These are phyloP conservation scores for Cladobotryum mycophilum DNA, from an alignment of 2,329 filamentous ascomycete genomes.

Conservation along the genomic window DNA sequence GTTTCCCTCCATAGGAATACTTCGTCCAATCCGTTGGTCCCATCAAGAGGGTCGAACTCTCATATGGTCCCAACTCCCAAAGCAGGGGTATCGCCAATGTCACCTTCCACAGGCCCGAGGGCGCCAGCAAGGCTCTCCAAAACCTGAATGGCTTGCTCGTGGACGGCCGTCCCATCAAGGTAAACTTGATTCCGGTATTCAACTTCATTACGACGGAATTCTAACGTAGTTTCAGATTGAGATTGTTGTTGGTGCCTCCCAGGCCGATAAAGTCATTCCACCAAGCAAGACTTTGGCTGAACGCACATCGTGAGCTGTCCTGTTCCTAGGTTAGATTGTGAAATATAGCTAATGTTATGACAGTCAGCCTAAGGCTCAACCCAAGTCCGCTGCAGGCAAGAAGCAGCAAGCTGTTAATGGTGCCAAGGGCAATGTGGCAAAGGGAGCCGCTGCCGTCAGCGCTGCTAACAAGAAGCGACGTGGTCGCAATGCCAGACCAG, in stretches of 20 bases:
- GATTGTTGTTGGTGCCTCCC: slow-evolving; percentile 74
- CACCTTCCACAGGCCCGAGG: slow-evolving; percentile 73
- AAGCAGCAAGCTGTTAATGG: slow-evolving; percentile 50
- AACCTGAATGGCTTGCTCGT: slow-evolving; percentile 84
- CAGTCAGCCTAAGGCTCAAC: slow-evolving; percentile 44
- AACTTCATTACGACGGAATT: background rate
- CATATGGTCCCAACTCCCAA: slow-evolving; percentile 85
- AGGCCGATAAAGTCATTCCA: slow-evolving; percentile 60
- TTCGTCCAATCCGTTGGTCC: slow-evolving; percentile 81
- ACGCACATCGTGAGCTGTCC: slow-evolving; percentile 59
- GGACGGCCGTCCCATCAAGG: slow-evolving; percentile 86
- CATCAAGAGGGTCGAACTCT: slow-evolving; percentile 85
- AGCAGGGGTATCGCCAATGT: slow-evolving; percentile 92
- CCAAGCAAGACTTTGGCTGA: slow-evolving; percentile 69
- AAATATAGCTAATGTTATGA: background rate
- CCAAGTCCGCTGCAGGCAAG: slow-evolving; percentile 71
- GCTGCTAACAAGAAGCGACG: slow-evolving; percentile 49
- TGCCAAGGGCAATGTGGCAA: slow-evolving; percentile 33
- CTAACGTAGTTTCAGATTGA: slow-evolving; percentile 60
- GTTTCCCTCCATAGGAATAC: slow-evolving; percentile 77
- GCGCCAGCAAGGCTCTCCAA: slow-evolving; percentile 76
- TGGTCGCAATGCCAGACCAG: slow-evolving; percentile 55
- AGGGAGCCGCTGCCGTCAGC: slow-evolving; percentile 36
- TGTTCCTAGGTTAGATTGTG: background rate
- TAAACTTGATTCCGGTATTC: slow-evolving; percentile 25